Base-by-base conservation (phyloP, 1,139 yeast genomes). In the Yamadazyma songkhlaensis region DNA sequence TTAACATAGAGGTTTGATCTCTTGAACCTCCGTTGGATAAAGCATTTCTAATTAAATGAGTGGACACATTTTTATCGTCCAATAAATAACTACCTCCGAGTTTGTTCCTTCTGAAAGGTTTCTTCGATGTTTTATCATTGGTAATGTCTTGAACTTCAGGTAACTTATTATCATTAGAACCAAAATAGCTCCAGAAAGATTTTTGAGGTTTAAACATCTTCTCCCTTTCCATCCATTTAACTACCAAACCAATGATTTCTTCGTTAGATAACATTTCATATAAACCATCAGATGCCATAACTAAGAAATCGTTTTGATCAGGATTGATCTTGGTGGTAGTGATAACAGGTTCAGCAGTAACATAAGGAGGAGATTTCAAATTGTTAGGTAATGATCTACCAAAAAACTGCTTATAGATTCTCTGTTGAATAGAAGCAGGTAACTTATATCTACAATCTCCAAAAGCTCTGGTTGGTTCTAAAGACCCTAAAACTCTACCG, bases 391-490 rank as follows among this genome's bases (percentile, higher is more conserved):
- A 78, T 42, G 83, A 69, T 55, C 92, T 78, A 26, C 96, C 95
- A 57, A 90, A 90, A 50, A 88, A 84, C 53, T 82, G 84, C 44
- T 82, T 74, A 49, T 87, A 84, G 21, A 85, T 74, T 41, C 76
- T 66, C 40, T 84, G 84, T 53, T 94, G 97, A 44, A 87, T 74
- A 23, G 81, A 80, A 2, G 72, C 73, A 22, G 86, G 84, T 22
- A 88, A 72, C 57, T 92, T 92, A 60, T 88, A 92, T 46, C 96
- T 76, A 45, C 96, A 95, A 61, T 92, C 99, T 34, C 99, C 98
- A 69, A 92, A 94, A 1, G 97, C 96, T 52, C 98, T 74, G 0
- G 96, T 81, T 4, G 99, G 98, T 60, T 94, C 98, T 46, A 92
- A 73, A n/a, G 90, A 79, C 0, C 99, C 99, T 49, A 92, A 72